Evolutionary conservation across 192 early-diverging fungal species (phyloP), one percentile per base, ranked within the genome.

Genomic region (Oehlia diaphana): DNA sequence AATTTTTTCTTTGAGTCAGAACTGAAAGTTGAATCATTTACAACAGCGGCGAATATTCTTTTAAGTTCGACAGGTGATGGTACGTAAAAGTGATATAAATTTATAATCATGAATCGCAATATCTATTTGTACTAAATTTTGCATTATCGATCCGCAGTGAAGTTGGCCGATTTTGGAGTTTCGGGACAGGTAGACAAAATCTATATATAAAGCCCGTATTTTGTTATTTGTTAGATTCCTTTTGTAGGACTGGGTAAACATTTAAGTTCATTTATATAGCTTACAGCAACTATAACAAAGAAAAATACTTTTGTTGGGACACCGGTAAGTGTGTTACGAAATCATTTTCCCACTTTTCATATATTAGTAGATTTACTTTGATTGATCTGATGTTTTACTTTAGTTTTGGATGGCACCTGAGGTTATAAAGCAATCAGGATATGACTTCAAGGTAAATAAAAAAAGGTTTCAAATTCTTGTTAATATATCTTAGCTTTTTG

Each of bases 141-240:
- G 9, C 19, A 19, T 12, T 39, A 10, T 70, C 3, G 21, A 58
- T 21, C 21, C 9, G 28, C 19, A 83, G 92, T 99, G 65, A 99
- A 98, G 84, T 88, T 99, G 72, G 97, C 96, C 4, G 97, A 99
- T 87, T 99, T 99, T 90, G 97, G 97, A 12, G 97, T 99, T n/a
- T 94, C 95, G 33, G 96, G 96, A 35, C 97, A 98, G 85, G 86
- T 95, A 9, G 5, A n/a, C 33, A 70, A 39, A 16, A 35, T 68
- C 3, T 37, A 1, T 16, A 16, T 4, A 19, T 70, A 37, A 39
- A 44, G 10, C 5, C 3, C 10, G 2, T 12, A 9, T 12, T 63
- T 75, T 19, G 6, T 42, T 42, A 8, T 42, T 42, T 42, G 5
- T 37, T 37, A n/a, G 28, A 63, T 21, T 44, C 16, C 8, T 9